phyloP scores from a whole-genome alignment of 805 yeast species.

The Starmerella cellae region DNA sequence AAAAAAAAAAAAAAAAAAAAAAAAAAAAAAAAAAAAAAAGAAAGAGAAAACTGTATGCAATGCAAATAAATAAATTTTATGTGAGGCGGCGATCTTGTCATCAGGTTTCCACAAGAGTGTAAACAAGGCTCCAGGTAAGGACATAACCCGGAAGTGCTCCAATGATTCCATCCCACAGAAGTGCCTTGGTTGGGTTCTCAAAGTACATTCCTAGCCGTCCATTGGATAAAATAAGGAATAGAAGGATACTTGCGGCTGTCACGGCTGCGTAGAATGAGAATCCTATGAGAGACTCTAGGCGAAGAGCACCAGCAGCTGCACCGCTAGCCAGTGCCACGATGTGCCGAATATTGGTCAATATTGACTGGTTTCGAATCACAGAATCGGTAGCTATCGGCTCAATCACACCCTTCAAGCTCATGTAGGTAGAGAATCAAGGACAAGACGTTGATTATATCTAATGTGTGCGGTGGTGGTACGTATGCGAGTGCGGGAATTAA shows the following conservation, averaged over 20 bases:
- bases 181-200: conserved; percentile 3
- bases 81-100: no score
- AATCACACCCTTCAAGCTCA: conserved; percentile 7
- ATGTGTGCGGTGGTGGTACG: no score
- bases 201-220: conserved; percentile 6
- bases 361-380: conserved; percentile 5
- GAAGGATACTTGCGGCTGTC: conserved; percentile 21
- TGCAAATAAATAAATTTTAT: neutral
- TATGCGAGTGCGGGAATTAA: no score
- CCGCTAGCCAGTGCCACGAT: conserved; percentile 40
- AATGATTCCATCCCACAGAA: conserved; percentile 12
- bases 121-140: conserved; percentile 21
- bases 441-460: no score
- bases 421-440: no score
- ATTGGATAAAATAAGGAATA: conserved; percentile 2
- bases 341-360: conserved; percentile 29
- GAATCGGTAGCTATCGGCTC: conserved; percentile 6
- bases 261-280: conserved; percentile 32
- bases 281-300: conserved; percentile 39
- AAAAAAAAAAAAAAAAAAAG: neutral
- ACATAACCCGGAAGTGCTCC: conserved; percentile 18
- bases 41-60: neutral
- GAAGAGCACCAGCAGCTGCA: conserved; percentile 41
- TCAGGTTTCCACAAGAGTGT: conserved; percentile 16
- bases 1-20: no score